Evolutionary conservation across 2,329 filamentous ascomycete genomes (phyloP), one percentile per base, ranked within the genome.

Genomic region (Ophiostoma sp.): DNA sequence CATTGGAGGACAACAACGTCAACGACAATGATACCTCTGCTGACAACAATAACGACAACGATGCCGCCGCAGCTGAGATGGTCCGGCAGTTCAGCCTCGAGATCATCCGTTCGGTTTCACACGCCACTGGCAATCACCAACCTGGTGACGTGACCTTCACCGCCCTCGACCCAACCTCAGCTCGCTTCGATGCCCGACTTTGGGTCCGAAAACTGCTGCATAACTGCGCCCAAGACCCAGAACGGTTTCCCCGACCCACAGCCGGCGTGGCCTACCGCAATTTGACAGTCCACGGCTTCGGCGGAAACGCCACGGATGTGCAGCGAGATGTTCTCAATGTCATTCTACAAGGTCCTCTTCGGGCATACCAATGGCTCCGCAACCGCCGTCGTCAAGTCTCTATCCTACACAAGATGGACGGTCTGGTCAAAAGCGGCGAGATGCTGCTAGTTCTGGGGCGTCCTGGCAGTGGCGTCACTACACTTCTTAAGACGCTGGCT

Each of bases 241-340:
- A 61, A 4, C 59, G 48, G 6, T 71, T 69, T 17, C 70, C 74
- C 7, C 75, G 68, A 1, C 63, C 9, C 0, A 88, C 87, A 15
- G 86, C 88, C 0, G 91, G 91, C 57, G 85, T 93, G 55, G 85
- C 87, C 61, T 93, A 90, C 82, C 87, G 88, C 79, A 87, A 92
- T 78, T 82, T 93, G 70, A 91, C 87, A 72, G 89, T 92, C 3
- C 88, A 90, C 78, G 90, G 91, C 52, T 93, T 87, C 76, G 90
- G 91, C 11, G 52, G 52, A 57, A 87, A 86, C 48, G 84, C 88
- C 0, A 92, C 90, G 0, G 91, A 93, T 79, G 93, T 90, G 80
- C 91, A 93, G 79, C 90, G 89, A 81, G 86, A 90, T 75, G 88
- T 92, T 50, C 84, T 82, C 75, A 91, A 91, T 76, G 82, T 90